These are phyloP conservation scores for Eimeria tenella DNA, from an alignment of 169 alveolate genomes.

Conservation along the genomic window DNA sequence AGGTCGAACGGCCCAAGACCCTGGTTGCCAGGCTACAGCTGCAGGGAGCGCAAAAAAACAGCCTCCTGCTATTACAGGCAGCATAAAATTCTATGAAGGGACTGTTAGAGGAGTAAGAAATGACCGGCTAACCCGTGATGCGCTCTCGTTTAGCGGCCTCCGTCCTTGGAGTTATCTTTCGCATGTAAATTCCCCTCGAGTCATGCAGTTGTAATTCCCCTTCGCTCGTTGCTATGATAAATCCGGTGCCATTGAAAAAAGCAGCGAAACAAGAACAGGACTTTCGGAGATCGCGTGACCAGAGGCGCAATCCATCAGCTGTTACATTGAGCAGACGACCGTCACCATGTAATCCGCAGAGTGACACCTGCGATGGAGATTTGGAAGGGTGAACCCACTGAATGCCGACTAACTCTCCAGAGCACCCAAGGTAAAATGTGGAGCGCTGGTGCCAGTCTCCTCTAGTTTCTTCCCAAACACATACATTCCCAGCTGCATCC, in stretches of 20 bases:
- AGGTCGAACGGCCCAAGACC: constrained; percentile 66
- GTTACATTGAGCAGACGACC: constrained; percentile 54
- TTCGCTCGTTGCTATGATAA: constrained; percentile 32
- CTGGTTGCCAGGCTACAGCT: constrained; percentile 70
- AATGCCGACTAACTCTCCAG: constrained; percentile 45
- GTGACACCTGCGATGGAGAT: background rate
- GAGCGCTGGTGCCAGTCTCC: constrained; percentile 45
- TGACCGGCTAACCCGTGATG: constrained; percentile 7
- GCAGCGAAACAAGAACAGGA: constrained; percentile 32
- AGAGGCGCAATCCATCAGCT: constrained; percentile 45
- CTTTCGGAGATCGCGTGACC: constrained; percentile 61
- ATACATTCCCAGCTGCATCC: constrained; percentile 14
- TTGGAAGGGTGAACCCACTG: constrained; percentile 24
- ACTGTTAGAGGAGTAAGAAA: background rate
- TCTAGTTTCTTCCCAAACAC: constrained; percentile 40
- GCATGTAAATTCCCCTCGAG: constrained; percentile 48
- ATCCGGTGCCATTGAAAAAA: constrained; percentile 26
- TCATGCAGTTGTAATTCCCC: constrained; percentile 37
- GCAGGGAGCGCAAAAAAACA: background rate
- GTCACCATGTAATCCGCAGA: constrained; percentile 42
- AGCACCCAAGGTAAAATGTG: background rate
- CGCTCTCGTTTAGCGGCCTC: background rate
- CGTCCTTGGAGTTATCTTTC: background rate
- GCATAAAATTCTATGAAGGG: background rate
- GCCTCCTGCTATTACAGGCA: background rate